Conservation (phyloP, 2,329 filamentous ascomycete species). For the Aspergillus ibericus region DNA sequence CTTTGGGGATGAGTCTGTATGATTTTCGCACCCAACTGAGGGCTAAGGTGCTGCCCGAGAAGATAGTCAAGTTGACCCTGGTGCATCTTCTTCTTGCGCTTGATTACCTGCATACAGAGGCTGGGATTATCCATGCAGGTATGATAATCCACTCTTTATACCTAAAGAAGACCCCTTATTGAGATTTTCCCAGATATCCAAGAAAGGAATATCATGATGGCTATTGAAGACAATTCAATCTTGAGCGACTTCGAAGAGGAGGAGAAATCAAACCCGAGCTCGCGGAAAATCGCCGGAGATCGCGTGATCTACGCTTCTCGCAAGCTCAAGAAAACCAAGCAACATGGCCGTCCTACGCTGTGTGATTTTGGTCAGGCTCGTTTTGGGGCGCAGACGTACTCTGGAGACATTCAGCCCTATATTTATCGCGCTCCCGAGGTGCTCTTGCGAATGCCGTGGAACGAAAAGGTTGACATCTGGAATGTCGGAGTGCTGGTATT, state of each 20-base stretch:
- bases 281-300: constrained; percentile 23
- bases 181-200: constrained; percentile 1
- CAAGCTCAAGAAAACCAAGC: constrained; percentile 22
- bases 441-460: background rate
- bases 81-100: constrained; percentile 7
- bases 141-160: background rate
- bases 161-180: too few species aligned
- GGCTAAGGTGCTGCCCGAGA: background rate
- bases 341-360: constrained; percentile 26
- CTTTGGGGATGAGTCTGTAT: constrained; percentile 2
- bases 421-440: background rate
- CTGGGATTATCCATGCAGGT: constrained; percentile 7
- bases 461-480: background rate
- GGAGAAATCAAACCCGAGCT: constrained; percentile 19
- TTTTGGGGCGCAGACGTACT: constrained; percentile 10
- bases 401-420: constrained; percentile 21
- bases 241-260: constrained; percentile 2
- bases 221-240: constrained; percentile 6
- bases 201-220: constrained; percentile 7
- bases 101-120: constrained; percentile 6
- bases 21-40: background rate
- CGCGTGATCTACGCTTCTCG: constrained; percentile 27
- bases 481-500: background rate
- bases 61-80: background rate
- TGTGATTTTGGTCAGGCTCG: constrained; percentile 30